These are phyloP conservation scores for Psilocybe sp. DNA, from an alignment of 768 basidiomycete genomes.

Conservation along the genomic window DNA sequence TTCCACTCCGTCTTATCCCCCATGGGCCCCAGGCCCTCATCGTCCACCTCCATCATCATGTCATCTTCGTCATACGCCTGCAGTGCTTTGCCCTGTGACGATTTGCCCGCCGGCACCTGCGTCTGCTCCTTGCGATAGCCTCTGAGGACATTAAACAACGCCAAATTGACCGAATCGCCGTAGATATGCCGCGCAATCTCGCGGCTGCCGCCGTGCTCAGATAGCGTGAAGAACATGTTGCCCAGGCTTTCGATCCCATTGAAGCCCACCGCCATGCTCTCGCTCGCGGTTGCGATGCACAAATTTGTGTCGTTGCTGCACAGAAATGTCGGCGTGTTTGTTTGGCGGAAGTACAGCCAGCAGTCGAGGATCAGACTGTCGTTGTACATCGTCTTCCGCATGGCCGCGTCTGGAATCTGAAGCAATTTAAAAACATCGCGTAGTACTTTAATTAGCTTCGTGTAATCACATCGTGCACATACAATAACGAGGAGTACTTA, in stretches of 20 bases:
- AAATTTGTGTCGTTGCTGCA: constrained; percentile 73
- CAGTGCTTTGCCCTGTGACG: constrained; percentile 12
- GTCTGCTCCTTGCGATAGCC: constrained; percentile 35
- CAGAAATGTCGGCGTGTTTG: constrained; percentile 49
- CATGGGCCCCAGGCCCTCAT: constrained; percentile 44
- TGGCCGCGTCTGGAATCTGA: too few species aligned
- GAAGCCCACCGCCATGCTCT: constrained; percentile 21
- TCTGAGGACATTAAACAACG: constrained; percentile 38
- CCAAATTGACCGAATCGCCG: constrained; percentile 30
- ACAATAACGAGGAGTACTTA: constrained; percentile 21
- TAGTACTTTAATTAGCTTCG: constrained; percentile 2
- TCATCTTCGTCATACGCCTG: constrained; percentile 17
- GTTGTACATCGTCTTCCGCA: constrained; percentile 36
- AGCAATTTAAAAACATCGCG: neutral
- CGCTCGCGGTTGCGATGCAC: constrained; percentile 37
- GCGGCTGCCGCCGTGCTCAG: constrained; percentile 40
- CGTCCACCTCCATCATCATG: constrained; percentile 58
- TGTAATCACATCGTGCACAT: neutral
- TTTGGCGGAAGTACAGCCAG: constrained; percentile 53
- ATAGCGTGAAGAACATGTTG: constrained; percentile 33
- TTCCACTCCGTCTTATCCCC: constrained; percentile 23
- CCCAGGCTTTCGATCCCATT: neutral
- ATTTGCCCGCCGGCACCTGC: too few species aligned
- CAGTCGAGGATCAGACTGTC: constrained; percentile 78
- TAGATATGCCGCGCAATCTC: constrained; percentile 50